Conservation (phyloP, 305 asterid species). For the Fraxinus dipetala region DNA sequence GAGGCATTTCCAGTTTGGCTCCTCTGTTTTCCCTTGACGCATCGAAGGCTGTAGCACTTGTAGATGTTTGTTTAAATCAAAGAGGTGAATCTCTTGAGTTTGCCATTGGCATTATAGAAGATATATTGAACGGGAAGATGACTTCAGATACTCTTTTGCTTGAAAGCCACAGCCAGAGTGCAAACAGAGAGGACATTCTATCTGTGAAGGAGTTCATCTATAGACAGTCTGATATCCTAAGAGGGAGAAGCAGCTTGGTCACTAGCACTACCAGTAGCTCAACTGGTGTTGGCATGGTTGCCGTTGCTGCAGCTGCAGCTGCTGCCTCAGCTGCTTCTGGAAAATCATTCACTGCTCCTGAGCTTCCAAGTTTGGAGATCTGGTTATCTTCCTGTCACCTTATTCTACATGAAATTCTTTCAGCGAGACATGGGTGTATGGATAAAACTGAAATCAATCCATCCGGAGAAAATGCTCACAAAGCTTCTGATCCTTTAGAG, state of each 20-base stretch:
- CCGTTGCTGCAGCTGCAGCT: conserved; percentile 91
- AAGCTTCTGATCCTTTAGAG: conserved; percentile 46
- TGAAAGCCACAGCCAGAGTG: conserved; percentile 61
- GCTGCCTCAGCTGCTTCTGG: conserved; percentile 78
- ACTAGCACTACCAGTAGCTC: conserved; percentile 53
- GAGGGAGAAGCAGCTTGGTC: conserved; percentile 73
- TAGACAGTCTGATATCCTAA: conserved; percentile 70
- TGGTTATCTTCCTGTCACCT: conserved; percentile 73
- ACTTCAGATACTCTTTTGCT: conserved; percentile 86
- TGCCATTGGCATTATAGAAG: conserved; percentile 72
- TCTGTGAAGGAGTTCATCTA: conserved; percentile 79
- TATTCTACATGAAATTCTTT: conserved; percentile 67
- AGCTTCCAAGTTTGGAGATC: conserved; percentile 69
- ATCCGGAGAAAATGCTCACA: conserved; percentile 37
- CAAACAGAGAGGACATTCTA: conserved; percentile 65
- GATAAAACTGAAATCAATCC: conserved; percentile 37
- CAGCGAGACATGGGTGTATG: conserved; percentile 38
- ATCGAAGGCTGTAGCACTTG: conserved; percentile 73
- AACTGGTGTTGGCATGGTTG: conserved; percentile 84
- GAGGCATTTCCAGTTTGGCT: conserved; percentile 45
- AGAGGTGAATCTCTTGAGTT: conserved; percentile 83
- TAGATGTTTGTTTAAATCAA: conserved; percentile 54
- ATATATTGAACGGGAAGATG: conserved; percentile 71
- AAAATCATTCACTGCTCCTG: conserved; percentile 53
- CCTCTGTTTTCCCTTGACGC: conserved; percentile 88